Percentiles rank a stretch among this genome's conserved stretches.
These are phyloP conservation scores for Aureobasidium sp. DNA, from an alignment of 2,329 filamentous ascomycete species.

Conservation along the genomic window DNA sequence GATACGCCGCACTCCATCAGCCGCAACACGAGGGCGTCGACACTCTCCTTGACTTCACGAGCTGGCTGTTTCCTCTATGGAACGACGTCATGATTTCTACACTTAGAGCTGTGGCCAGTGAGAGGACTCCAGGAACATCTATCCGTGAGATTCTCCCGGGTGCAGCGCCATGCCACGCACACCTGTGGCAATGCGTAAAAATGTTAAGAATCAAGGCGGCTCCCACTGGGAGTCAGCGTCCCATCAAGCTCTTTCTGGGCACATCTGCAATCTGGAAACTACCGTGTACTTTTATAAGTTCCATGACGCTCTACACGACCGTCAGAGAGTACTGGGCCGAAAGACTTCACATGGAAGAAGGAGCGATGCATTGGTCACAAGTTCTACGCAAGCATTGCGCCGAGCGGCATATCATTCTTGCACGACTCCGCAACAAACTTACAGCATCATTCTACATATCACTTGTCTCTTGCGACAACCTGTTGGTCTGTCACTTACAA, in stretches of 20 bases:
- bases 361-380: background rate
- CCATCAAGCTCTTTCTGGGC: background rate
- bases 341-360: background rate
- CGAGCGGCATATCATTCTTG: too few relatives aligned
- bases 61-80: too few relatives aligned
- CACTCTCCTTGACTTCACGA: background rate
- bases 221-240: background rate
- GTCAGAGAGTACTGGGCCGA: background rate
- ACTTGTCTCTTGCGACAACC: too few relatives aligned
- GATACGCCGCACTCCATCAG: background rate
- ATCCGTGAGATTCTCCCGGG: background rate
- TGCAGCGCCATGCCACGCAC: background rate
- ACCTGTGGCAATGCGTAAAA: background rate
- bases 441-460: too few relatives aligned
- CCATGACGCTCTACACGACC: background rate
- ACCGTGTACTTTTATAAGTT: background rate
- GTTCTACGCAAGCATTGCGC: too few relatives aligned
- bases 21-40: background rate
- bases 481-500: too few relatives aligned
- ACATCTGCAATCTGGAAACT: background rate
- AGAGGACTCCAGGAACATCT: too few relatives aligned
- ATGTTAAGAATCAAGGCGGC: background rate
- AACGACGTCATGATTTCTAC: background rate
- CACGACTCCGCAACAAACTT: too few relatives aligned
- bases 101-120: background rate